Evolutionary conservation across 148 eudicot genomes (phyloP).

Genomic region (Camellia sinensis): DNA sequence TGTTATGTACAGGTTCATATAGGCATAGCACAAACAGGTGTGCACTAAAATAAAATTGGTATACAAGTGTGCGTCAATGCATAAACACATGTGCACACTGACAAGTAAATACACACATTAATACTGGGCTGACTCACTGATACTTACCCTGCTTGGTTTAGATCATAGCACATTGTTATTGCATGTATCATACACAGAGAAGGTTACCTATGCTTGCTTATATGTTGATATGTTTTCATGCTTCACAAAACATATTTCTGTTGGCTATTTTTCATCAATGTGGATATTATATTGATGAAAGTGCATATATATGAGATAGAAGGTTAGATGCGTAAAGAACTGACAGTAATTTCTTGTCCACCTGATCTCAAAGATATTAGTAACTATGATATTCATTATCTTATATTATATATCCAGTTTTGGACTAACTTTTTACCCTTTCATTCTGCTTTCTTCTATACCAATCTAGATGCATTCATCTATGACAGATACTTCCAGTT

Average conservation of each 20-base stretch:
- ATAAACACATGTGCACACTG: not conserved
- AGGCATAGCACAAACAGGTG: not conserved
- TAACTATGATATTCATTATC: not conserved
- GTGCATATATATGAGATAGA: not conserved
- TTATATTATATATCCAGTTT: not conserved
- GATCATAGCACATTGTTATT: not conserved
- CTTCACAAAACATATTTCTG: not conserved
- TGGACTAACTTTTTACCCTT: not conserved
- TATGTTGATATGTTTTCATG: not conserved
- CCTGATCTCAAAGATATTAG: too few species aligned
- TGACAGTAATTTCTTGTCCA: not conserved
- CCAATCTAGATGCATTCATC: conserved; percentile 1
- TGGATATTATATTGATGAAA: not conserved
- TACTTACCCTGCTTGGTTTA: not conserved
- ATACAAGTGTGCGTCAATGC: not conserved
- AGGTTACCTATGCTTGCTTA: not conserved
- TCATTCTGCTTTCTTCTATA: conserved; percentile 2
- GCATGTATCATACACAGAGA: not conserved
- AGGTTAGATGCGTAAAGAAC: conserved; percentile 5
- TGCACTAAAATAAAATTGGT: not conserved
- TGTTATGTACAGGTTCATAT: not conserved
- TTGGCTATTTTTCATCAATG: not conserved
- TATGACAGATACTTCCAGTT: conserved; percentile 75
- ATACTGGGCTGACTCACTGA: not conserved
- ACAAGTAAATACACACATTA: not conserved